phyloP scores from a whole-genome alignment of 2,329 filamentous ascomycete species.

The Cladosporium sp. region DNA sequence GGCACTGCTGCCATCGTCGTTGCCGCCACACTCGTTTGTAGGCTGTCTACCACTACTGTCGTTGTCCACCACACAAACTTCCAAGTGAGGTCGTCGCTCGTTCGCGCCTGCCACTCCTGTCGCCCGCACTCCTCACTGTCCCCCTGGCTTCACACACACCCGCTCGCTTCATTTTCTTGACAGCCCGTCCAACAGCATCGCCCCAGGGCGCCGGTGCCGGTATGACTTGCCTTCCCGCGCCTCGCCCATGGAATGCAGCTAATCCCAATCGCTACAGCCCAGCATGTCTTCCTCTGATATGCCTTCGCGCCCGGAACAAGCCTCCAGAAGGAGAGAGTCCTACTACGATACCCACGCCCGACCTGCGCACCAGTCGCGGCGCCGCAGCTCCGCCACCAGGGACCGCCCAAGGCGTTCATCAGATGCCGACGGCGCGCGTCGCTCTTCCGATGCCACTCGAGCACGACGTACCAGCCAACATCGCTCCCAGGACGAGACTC shows the following conservation, averaged over 20 bases:
- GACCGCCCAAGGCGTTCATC: constrained; percentile 56
- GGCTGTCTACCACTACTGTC: background rate
- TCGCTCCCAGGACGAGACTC: constrained; percentile 17
- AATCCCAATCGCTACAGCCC: constrained; percentile 3
- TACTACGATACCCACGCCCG: constrained; percentile 19
- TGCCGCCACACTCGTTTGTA: constrained; percentile 6
- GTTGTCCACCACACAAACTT: background rate
- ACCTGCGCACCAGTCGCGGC: constrained; percentile 18
- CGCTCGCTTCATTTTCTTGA: background rate
- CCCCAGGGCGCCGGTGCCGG: constrained; percentile 13
- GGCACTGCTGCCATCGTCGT: background rate
- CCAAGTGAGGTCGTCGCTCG: constrained; percentile 2
- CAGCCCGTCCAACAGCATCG: background rate
- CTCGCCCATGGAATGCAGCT: constrained; percentile 5
- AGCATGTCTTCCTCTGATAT: constrained; percentile 40
- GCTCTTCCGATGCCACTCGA: constrained; percentile 23
- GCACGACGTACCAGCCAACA: constrained; percentile 25
- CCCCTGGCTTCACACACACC: background rate
- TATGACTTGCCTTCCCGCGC: constrained; percentile 7
- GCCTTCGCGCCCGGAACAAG: constrained; percentile 63
- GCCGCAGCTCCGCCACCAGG: constrained; percentile 58
- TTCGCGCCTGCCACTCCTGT: background rate
- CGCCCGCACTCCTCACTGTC: background rate
- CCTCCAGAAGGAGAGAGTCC: constrained; percentile 48
- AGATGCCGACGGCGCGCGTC: constrained; percentile 64